Base-by-base conservation (phyloP, 352 stramenopile genomes). In the Phytopythium helicoides region DNA sequence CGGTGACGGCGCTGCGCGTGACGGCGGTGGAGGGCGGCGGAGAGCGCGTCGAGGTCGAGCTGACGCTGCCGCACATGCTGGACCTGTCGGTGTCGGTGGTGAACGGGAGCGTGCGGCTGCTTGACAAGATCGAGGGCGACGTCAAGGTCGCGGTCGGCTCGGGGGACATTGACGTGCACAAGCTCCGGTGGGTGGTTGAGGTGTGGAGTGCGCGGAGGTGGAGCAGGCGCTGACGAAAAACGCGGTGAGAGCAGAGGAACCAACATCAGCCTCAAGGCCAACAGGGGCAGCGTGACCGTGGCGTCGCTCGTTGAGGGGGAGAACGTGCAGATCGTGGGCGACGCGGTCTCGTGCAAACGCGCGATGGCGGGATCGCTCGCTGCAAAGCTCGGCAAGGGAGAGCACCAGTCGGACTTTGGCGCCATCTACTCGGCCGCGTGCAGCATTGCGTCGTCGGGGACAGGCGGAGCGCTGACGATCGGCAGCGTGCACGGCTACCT, bases 401-500 rank as follows among this genome's bases (percentile, higher is more conserved):
- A 49, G 42, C 6, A 23, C 14, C 6, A 22, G 42, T 40, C 45
- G 28, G 22, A 44, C 1, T 75, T 93, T 46, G 80, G 82, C 36
- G 82, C 82, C n/a, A 83, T 93, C 57, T 93, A 93, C 58, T 70
- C 77, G 44, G 53, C 76, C 7, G 56, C 69, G 18, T 86, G 72
- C 36, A 68, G 64, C 7, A 54, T 93, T 26, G 60, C 68, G 38
- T 82, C 74, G 37, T 48, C 60, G 7, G 66, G 66, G 14, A 68
- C 40, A 11, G 67, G 58, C 3, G 66, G 64, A 0, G 34, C 50
- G 16, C 46, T 93, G 16, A 52, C 53, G 12, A 66, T 93, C 18
- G 80, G 78, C 23, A 89, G 82, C 47, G 60, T 91, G 16, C 83
- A 93, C 54, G 83, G 83, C 3, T 85, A 88, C 44, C 44, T 93